A percentile compares a stretch with the other conserved stretches of the same genome.
phyloP scores from a whole-genome alignment of 106 monocot genomes.

The Acorus calamus region DNA sequence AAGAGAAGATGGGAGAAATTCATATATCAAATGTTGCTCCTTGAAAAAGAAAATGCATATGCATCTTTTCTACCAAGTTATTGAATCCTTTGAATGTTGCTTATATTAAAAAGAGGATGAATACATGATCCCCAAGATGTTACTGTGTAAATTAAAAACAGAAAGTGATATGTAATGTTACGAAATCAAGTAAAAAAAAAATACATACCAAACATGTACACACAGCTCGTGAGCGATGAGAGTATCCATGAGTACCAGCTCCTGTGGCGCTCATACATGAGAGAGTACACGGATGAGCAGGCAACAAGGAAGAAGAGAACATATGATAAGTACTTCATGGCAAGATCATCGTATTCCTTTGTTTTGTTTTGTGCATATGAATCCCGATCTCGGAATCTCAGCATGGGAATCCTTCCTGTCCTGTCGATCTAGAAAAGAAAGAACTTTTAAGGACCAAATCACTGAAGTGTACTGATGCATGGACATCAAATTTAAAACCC shows the following conservation, averaged over 20 bases:
- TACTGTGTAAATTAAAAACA: no score
- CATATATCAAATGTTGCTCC: no score
- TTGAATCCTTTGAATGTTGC: no score
- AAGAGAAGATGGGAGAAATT: no score
- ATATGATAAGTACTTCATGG: constrained; percentile 94
- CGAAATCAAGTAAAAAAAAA: no score
- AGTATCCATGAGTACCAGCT: constrained; percentile 99
- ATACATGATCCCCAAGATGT: no score
- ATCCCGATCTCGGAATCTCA: constrained; percentile 79
- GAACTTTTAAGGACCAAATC: neutral
- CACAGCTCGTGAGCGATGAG: constrained; percentile 83
- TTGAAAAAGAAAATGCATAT: no score
- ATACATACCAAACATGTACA: constrained; percentile 95
- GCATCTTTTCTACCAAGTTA: no score
- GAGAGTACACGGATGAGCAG: constrained; percentile 80
- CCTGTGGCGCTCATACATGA: constrained; percentile 78
- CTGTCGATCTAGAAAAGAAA: constrained; percentile 57
- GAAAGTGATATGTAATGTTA: no score
- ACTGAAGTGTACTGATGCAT: neutral
- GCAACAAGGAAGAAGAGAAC: constrained; percentile 70
- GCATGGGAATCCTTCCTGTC: constrained; percentile 74
- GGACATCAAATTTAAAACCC: no score
- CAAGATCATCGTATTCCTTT: constrained; percentile 95
- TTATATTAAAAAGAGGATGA: no score
- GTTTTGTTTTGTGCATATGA: constrained; percentile 89